These are phyloP conservation scores for Sporothrix brunneoviolacea DNA, from an alignment of 2,329 filamentous ascomycete genomes.

Conservation along the genomic window DNA sequence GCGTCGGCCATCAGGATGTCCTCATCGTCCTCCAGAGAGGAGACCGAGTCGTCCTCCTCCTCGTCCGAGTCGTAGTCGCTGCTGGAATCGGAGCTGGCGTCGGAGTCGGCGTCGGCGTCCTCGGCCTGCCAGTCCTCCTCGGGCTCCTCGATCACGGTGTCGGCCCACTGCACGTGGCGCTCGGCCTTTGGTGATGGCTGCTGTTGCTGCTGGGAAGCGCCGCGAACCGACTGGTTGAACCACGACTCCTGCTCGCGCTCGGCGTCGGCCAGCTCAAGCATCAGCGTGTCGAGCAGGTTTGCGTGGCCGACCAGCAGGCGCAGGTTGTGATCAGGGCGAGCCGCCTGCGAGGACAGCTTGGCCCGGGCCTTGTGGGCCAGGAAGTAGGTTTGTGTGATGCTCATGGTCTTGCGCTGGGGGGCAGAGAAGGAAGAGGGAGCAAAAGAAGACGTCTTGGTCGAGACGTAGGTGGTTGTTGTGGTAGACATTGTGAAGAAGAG, in stretches of 20 bases:
- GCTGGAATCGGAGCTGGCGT: constrained; percentile 44
- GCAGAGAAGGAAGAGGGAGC: constrained; percentile 31
- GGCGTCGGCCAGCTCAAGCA: constrained; percentile 83
- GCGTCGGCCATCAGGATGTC: constrained; percentile 49
- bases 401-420: constrained; percentile 75
- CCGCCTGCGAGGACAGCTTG: constrained; percentile 92
- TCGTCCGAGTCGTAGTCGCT: constrained; percentile 44
- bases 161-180: constrained; percentile 81
- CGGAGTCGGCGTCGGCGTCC: constrained; percentile 54
- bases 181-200: constrained; percentile 38
- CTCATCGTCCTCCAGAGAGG: constrained; percentile 39
- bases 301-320: constrained; percentile 93
- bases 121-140: constrained; percentile 66
- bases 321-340: constrained; percentile 86
- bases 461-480: constrained; percentile 10
- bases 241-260: constrained; percentile 93
- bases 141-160: constrained; percentile 65
- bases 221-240: constrained; percentile 93
- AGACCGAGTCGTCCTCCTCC: constrained; percentile 38
- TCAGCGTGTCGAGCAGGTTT: constrained; percentile 93
- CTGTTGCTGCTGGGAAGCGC: constrained; percentile 46
- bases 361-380: constrained; percentile 92
- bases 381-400: constrained; percentile 96
- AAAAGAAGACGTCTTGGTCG: constrained; percentile 18
- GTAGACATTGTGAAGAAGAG: constrained; percentile 17